phyloP scores from a whole-genome alignment of 2,329 filamentous ascomycete species.

The Paraconiothyrium brasiliense region DNA sequence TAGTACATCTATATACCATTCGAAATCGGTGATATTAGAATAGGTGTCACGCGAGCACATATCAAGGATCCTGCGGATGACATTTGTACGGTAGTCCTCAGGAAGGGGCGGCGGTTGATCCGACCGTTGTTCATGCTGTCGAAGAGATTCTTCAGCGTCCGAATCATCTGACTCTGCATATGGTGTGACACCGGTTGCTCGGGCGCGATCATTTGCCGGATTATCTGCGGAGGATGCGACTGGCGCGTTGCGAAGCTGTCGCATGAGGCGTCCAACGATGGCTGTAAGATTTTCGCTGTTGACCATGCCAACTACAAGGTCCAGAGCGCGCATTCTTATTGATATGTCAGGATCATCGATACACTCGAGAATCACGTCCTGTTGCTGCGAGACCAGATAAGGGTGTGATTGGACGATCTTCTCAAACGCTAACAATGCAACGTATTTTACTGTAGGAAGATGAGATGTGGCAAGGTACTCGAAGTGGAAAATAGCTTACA shows the following conservation, averaged over 20 bases:
- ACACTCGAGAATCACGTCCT: conserved; percentile 95
- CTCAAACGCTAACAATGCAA: conserved; percentile 93
- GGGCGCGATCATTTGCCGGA: conserved; percentile 57
- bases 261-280: conserved; percentile 86
- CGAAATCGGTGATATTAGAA: conserved; percentile 85
- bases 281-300: conserved; percentile 83
- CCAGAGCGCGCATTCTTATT: conserved; percentile 90
- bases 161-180: conserved; percentile 67
- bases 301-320: conserved; percentile 94
- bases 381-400: conserved; percentile 86
- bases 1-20: conserved; percentile 95
- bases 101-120: conserved; percentile 71
- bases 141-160: conserved; percentile 64
- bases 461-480: conserved; percentile 27
- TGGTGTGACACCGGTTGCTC: conserved; percentile 55
- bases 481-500: conserved; percentile 62
- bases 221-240: conserved; percentile 60
- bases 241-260: conserved; percentile 77
- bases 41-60: conserved; percentile 95
- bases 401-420: conserved; percentile 92
- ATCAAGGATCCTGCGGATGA: conserved; percentile 81
- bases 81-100: conserved; percentile 84
- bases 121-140: conserved; percentile 59
- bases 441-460: conserved; percentile 81
- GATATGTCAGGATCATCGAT: conserved; percentile 96